Evolutionary conservation across 140 eudicot genomes (phyloP), one percentile per base, ranked within the genome.

Genomic region (Erigeron philadelphicus): DNA sequence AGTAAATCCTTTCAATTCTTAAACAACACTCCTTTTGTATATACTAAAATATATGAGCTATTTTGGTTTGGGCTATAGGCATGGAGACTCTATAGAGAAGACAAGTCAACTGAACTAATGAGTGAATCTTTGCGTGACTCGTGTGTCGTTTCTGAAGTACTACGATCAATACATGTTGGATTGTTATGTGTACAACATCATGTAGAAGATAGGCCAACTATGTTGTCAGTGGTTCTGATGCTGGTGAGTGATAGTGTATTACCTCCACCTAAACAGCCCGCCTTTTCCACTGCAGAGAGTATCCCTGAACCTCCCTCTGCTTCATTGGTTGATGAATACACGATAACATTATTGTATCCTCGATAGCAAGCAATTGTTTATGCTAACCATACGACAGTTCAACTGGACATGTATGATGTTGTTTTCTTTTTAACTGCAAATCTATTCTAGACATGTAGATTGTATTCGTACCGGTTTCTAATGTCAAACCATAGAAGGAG

Each of bases 131-230:
- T 74, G 65, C 48, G 17, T 9, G 8, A 11, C 2, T 73, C 78
- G 15, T 54, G 60, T 23, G 35, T 74, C 6, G 18, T 55, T 21
- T 54, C 78, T 6, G 78, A 74, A 64, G 72, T 74, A 55, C 3
- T 74, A 43, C 23, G 72, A 23, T 70, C 76, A 45, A 64, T 77
- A 62, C 76, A 77, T 19, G 76, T 70, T 53, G 81, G 54, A 2
- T 15, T 77, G 12, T 48, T 71, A 42, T 77, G 81, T 9, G 81
- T 77, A 40, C 81, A 77, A 71, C 42, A 76, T 62, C 66, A 54
- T 9, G 67, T 76, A 54, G 72, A 70, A 62, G 76, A 63, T 70
- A 70, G 81, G 12, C 81, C 81, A 25, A 70, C 67, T 13, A 76
- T 76, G 81, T 63, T 61, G 55, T 75, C 74, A 8, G 79, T 66